These are phyloP conservation scores for Xerocomus amazonicus DNA, from an alignment of 1,284 basidiomycete genomes.

Conservation along the genomic window DNA sequence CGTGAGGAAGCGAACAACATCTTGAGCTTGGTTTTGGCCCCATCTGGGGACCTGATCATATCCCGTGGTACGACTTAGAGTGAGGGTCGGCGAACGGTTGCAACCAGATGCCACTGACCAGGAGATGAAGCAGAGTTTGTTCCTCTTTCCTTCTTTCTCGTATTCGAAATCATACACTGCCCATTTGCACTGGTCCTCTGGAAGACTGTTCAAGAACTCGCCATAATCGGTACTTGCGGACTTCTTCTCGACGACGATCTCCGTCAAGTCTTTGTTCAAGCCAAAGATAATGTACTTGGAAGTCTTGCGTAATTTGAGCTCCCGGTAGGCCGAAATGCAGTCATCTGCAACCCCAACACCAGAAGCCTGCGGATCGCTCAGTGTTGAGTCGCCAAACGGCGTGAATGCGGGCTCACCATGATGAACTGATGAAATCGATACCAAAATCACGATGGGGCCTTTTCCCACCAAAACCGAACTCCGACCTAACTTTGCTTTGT, in stretches of 20 bases:
- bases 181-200: conserved; percentile 78
- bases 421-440: conserved; percentile 26
- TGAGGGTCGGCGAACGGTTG: not conserved
- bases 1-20: conserved; percentile 95
- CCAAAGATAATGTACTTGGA: conserved; percentile 86
- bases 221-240: conserved; percentile 58
- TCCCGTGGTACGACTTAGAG: not conserved
- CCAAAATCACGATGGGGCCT: conserved; percentile 29
- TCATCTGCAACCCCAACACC: conserved; percentile 63
- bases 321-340: conserved; percentile 66
- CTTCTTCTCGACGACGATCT: conserved; percentile 75
- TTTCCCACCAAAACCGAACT: conserved; percentile 19
- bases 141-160: conserved; percentile 78
- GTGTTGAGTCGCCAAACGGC: not conserved
- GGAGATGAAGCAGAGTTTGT: conserved; percentile 85
- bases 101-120: conserved; percentile 54
- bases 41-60: conserved; percentile 80
- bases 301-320: conserved; percentile 83
- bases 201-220: conserved; percentile 74
- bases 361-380: conserved; percentile 58
- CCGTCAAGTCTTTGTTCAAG: conserved; percentile 61
- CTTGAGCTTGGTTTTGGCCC: conserved; percentile 86
- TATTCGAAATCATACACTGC: conserved; percentile 93
- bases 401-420: conserved; percentile 19
- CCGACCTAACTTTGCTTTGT: conserved; percentile 30